Evolutionary conservation across 176 grass and related monocot species (phyloP), one percentile per base, ranked within the genome.

Genomic region (Aegilops bicornis): DNA sequence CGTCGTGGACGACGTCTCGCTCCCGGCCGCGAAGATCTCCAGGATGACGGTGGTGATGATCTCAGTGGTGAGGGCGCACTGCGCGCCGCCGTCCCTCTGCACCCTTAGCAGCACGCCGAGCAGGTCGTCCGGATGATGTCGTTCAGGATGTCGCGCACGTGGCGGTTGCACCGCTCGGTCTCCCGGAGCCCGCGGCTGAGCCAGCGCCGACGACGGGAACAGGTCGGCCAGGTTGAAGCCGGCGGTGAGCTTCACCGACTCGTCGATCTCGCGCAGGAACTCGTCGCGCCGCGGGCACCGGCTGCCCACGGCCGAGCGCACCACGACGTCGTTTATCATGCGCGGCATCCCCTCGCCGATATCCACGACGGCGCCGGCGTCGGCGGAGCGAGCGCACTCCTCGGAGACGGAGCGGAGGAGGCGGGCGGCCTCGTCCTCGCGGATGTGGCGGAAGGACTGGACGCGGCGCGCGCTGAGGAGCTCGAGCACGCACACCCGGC

Each of bases 191-290:
- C 60, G 29, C 27, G 23, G 79, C 85, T 69, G 61, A 91, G 77
- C 45, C 32, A 85, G 17, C 42, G 8, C 0, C 29, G 82, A 91
- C 22, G 82, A 63, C 25, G 89, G 89, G 39, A 70, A 91, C 23
- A 91, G 70, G 63, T 91, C 89, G 10, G 30, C 63, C 2, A 91
- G 17, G 82, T 78, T 77, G 71, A 88, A 88, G 5, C 89, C 89
- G 2, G 29, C 30, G 0, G 30, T 7, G 6, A 91, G 37, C 12
- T 8, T 2, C 9, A 31, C 23, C 9, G 20, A 32, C 19, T 15
- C 3, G 5, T 75, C 6, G 15, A 91, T 60, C 71, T 62, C 82
- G 8, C 20, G 16, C 14, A 91, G 32, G 35, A 88, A 85, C 76
- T 87, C 86, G 30, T 91, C 78, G 7, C 77, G 86, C 8, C 86